A percentile compares a stretch with the other conserved stretches of the same genome.
Evolutionary conservation across 2,329 filamentous ascomycete genomes (phyloP).

Genomic region (Rutstroemia sp.): DNA sequence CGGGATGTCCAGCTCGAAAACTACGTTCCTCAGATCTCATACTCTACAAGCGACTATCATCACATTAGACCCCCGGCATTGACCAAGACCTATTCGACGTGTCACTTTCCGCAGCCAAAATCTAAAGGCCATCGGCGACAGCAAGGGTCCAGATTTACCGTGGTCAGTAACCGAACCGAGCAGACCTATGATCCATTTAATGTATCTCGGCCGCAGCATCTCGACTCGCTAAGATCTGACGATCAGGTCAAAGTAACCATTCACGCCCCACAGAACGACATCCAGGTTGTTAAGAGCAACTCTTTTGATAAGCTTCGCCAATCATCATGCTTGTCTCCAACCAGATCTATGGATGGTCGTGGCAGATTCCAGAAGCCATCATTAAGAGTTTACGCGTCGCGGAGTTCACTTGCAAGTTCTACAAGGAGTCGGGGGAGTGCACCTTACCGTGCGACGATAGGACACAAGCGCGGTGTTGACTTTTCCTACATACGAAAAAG

Average conservation of each 20-base stretch:
- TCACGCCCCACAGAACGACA: slow-evolving; percentile 16
- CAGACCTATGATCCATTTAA: slow-evolving; percentile 81
- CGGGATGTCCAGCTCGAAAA: slow-evolving; percentile 80
- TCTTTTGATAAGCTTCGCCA: not conserved
- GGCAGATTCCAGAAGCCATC: slow-evolving; percentile 11
- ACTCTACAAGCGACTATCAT: slow-evolving; percentile 88
- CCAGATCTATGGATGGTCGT: slow-evolving; percentile 10
- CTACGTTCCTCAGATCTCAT: slow-evolving; percentile 71
- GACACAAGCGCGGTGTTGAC: slow-evolving; percentile 54
- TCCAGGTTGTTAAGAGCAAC: not conserved
- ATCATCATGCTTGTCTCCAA: not conserved
- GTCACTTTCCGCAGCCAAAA: slow-evolving; percentile 46
- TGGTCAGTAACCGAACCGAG: slow-evolving; percentile 56
- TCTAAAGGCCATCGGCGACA: slow-evolving; percentile 43
- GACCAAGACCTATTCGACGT: slow-evolving; percentile 54
- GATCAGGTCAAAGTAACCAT: slow-evolving; percentile 25
- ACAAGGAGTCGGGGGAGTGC: slow-evolving; percentile 32
- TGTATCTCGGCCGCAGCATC: slow-evolving; percentile 42
- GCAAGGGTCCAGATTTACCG: slow-evolving; percentile 51
- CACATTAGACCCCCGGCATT: slow-evolving; percentile 56
- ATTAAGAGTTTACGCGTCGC: slow-evolving; percentile 33
- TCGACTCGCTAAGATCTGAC: slow-evolving; percentile 38
- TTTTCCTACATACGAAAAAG: slow-evolving; percentile 46
- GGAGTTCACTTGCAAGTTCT: slow-evolving; percentile 40
- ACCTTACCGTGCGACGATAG: slow-evolving; percentile 36